phyloP scores from a whole-genome alignment of 768 basidiomycete species.

The Agrocybe praecox region DNA sequence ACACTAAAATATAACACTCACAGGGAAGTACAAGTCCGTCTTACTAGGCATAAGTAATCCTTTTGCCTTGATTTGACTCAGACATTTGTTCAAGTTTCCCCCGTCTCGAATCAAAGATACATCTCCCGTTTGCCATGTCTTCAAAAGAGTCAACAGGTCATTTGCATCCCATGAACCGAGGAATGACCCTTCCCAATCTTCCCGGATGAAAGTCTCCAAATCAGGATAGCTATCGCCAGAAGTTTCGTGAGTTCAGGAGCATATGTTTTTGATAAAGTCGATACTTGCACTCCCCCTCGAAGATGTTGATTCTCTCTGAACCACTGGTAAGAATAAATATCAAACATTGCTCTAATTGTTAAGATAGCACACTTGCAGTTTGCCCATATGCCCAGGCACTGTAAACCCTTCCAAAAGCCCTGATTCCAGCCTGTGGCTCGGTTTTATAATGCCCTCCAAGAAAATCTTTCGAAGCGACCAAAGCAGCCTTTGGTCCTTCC shows the following conservation, averaged over 20 bases:
- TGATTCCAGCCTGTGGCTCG: conserved; percentile 48
- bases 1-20: conserved; percentile 18
- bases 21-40: conserved; percentile 61
- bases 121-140: conserved; percentile 55
- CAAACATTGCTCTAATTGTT: background rate
- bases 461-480: conserved; percentile 59
- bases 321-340: conserved; percentile 39
- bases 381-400: conserved; percentile 64
- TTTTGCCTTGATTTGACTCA: conserved; percentile 48
- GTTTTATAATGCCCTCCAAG: conserved; percentile 52
- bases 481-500: conserved; percentile 60
- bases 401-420: conserved; percentile 59
- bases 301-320: conserved; percentile 52
- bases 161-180: conserved; percentile 53
- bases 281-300: conserved; percentile 39
- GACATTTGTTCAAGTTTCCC: conserved; percentile 41
- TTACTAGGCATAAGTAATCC: conserved; percentile 62
- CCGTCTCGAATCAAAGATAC: conserved; percentile 45
- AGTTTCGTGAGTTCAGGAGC: background rate
- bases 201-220: conserved; percentile 51
- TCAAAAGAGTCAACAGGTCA: conserved; percentile 47
- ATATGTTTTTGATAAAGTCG: background rate
- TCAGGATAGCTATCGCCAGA: conserved; percentile 40
- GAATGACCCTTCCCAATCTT: conserved; percentile 50
- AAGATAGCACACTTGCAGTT: conserved; percentile 31